Conservation (phyloP, 352 stramenopile species). For the Thalassiosira exigua region DNA sequence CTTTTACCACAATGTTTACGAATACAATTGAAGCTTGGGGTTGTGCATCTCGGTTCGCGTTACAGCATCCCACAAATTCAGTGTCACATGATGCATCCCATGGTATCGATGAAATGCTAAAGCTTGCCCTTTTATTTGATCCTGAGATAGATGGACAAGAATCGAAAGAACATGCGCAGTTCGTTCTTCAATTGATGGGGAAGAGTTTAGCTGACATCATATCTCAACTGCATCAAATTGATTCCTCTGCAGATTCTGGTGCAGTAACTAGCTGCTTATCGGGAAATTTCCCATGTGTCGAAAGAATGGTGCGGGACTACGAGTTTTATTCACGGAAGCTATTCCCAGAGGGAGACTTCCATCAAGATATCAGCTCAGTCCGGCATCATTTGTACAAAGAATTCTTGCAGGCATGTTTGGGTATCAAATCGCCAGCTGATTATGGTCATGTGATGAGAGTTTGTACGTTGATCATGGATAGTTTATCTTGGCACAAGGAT, state of each 20-base stretch:
- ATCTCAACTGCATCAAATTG: conserved; percentile 47
- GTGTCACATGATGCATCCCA: conserved; percentile 10
- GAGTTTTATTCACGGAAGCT: conserved; percentile 38
- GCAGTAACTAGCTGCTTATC: conserved; percentile 24
- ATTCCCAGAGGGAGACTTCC: background rate
- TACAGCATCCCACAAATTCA: conserved; percentile 15
- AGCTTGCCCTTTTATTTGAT: conserved; percentile 29
- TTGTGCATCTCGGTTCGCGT: conserved; percentile 30
- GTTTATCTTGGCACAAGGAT: conserved; percentile 41
- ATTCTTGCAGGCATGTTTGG: conserved; percentile 40
- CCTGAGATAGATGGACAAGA: conserved; percentile 15
- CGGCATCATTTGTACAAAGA: conserved; percentile 45
- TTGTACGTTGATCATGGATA: conserved; percentile 59
- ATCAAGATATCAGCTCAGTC: conserved; percentile 20
- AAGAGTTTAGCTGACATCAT: conserved; percentile 46
- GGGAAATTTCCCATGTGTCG: conserved; percentile 39
- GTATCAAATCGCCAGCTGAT: conserved; percentile 32
- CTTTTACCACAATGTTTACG: conserved; percentile 35
- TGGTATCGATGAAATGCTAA: conserved; percentile 53
- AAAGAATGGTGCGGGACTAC: conserved; percentile 47
- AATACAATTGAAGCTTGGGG: conserved; percentile 43
- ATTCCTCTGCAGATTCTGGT: conserved; percentile 20
- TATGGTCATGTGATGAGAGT: conserved; percentile 52
- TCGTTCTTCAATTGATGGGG: conserved; percentile 35
- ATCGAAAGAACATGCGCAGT: conserved; percentile 4